Conservation (phyloP, 2,329 filamentous ascomycete genomes). For the Chrysoporthe austroafricana region DNA sequence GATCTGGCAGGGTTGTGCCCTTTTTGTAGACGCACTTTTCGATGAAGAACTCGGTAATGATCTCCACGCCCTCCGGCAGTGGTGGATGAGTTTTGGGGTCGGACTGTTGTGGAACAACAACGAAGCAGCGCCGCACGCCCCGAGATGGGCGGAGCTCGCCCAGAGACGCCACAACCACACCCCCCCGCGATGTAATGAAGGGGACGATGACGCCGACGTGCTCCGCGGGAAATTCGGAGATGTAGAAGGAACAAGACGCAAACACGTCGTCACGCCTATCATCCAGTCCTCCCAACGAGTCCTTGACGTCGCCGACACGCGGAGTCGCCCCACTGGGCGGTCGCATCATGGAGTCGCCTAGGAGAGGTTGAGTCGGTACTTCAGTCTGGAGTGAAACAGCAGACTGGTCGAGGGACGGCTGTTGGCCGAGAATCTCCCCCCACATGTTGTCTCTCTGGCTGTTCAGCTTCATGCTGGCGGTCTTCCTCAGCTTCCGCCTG, state of each 20-base stretch:
- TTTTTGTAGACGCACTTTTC: constrained; percentile 85
- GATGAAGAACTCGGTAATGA: constrained; percentile 90
- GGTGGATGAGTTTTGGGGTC: constrained; percentile 49
- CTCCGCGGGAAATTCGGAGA: constrained; percentile 61
- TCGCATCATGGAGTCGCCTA: constrained; percentile 19
- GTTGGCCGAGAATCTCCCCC: constrained; percentile 77
- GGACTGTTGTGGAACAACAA: constrained; percentile 59
- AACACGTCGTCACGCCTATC: constrained; percentile 52
- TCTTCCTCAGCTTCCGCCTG: constrained; percentile 82
- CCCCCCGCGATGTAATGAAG: constrained; percentile 53
- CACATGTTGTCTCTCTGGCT: constrained; percentile 84
- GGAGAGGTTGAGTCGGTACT: constrained; percentile 25
- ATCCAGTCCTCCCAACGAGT: constrained; percentile 32
- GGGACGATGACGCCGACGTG: constrained; percentile 54
- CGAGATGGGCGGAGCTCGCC: constrained; percentile 43
- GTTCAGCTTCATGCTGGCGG: constrained; percentile 80
- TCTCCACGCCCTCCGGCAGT: constrained; percentile 45
- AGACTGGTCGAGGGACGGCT: constrained; percentile 39
- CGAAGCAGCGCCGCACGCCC: constrained; percentile 45
- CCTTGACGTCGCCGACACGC: constrained; percentile 15
- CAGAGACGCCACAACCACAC: constrained; percentile 47
- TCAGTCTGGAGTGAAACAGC: constrained; percentile 22
- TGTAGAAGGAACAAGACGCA: constrained; percentile 59
- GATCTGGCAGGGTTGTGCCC: constrained; percentile 62
- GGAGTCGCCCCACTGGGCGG: constrained; percentile 7